Conservation (phyloP, 208 protist species). For the Trypanosomatidae sp. region DNA sequence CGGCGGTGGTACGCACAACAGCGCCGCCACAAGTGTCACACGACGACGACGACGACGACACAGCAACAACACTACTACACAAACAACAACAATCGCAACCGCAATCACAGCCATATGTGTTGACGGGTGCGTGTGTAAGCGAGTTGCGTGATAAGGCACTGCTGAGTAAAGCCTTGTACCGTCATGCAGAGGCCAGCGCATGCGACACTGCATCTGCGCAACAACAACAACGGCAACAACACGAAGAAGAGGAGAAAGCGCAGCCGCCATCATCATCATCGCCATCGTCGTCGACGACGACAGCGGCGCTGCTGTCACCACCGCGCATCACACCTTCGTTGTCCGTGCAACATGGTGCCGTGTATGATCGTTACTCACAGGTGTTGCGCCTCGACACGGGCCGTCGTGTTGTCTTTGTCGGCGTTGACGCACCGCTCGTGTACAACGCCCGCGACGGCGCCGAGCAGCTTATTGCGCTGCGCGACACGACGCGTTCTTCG, state of each 20-base stretch:
- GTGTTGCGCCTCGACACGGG: slow-evolving; percentile 65
- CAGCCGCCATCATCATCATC: not conserved
- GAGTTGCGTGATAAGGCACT: slow-evolving; percentile 49
- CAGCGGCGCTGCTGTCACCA: not conserved
- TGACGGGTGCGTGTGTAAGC: slow-evolving; percentile 21
- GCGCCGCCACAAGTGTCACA: too few species aligned
- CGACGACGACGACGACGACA: too few species aligned
- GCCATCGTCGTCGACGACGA: not conserved
- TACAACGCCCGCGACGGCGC: slow-evolving; percentile 39
- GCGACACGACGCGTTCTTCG: slow-evolving; percentile 1
- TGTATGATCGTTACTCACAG: slow-evolving; percentile 36
- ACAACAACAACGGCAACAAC: too few species aligned
- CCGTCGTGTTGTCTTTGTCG: slow-evolving; percentile 54
- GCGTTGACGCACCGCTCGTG: slow-evolving; percentile 70
- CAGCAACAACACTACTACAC: too few species aligned
- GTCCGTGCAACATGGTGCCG: not conserved
- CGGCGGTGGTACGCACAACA: too few species aligned
- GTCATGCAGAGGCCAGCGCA: slow-evolving; percentile 19
- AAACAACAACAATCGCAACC: too few species aligned
- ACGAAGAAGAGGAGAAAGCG: not conserved
- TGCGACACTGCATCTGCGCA: too few species aligned
- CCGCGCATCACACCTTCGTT: too few species aligned
- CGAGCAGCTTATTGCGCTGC: slow-evolving; percentile 48
- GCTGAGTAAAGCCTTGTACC: slow-evolving; percentile 66
- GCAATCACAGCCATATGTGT: too few species aligned